Percentiles rank a stretch among this genome's conserved stretches.
Conservation (phyloP, 768 basidiomycete species). For the Tricholoma matsutake region DNA sequence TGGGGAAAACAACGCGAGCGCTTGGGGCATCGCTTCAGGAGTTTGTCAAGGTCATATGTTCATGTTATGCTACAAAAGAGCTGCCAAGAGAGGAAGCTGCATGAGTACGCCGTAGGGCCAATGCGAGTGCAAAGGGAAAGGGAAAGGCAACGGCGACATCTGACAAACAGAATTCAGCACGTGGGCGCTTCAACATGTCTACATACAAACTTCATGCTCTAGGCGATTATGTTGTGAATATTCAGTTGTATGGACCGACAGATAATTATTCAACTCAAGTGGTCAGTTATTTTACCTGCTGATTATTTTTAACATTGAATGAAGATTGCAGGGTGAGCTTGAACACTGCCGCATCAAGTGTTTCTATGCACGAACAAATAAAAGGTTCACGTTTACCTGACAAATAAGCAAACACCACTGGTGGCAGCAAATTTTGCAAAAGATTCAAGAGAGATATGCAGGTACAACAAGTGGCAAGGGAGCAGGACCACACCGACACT, state of each 20-base stretch:
- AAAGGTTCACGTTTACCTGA: neutral
- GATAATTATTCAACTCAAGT: slow-evolving; percentile 14
- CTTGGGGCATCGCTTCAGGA: slow-evolving; percentile 1
- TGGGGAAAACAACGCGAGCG: neutral
- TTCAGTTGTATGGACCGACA: slow-evolving; percentile 5
- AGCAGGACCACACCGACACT: neutral
- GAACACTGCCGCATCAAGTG: slow-evolving; percentile 7
- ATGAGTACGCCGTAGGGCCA: neutral
- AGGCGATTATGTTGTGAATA: slow-evolving; percentile 11
- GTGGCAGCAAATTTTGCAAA: neutral
- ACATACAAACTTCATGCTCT: slow-evolving; percentile 11
- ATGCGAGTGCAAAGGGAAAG: too few relatives aligned
- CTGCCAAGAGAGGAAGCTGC: slow-evolving; percentile 9
- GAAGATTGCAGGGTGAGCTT: slow-evolving; percentile 9
- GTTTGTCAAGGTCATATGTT: slow-evolving; percentile 3
- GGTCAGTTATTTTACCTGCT: slow-evolving; percentile 4
- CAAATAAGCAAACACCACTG: slow-evolving; percentile 4
- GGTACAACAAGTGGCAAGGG: neutral
- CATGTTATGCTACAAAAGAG: slow-evolving; percentile 2
- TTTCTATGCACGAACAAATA: slow-evolving; percentile 4
- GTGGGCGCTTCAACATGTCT: slow-evolving; percentile 1
- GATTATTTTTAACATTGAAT: neutral
- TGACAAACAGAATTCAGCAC: neutral
- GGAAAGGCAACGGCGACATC: neutral
- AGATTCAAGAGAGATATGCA: neutral